Evolutionary conservation across 192 early-diverging fungal species (phyloP).

Genomic region (Piromyces finnis): DNA sequence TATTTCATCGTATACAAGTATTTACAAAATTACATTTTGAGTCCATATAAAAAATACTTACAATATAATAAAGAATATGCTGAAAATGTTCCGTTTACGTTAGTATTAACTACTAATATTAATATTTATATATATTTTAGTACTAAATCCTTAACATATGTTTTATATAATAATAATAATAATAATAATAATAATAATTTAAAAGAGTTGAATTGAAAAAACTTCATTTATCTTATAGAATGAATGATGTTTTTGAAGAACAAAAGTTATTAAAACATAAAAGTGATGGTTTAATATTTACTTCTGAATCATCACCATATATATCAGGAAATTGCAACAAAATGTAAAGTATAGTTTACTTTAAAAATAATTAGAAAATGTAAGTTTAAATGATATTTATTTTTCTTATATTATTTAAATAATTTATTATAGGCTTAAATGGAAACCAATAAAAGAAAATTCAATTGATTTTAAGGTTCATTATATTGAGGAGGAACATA

Average conservation of each 20-base stretch:
- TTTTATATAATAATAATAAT: too few species aligned
- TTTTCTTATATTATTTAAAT: neutral
- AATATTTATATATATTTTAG: neutral
- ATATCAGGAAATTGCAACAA: constrained; percentile 41
- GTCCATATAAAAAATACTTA: neutral
- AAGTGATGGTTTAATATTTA: constrained; percentile 2
- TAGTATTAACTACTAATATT: neutral
- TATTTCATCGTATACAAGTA: neutral
- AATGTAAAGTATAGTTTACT: constrained; percentile 29
- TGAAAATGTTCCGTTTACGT: neutral
- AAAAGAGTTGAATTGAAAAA: constrained; percentile 42
- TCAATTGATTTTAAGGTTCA: constrained; percentile 54
- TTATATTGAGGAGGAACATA: neutral
- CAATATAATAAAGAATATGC: neutral
- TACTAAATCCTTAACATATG: too few species aligned
- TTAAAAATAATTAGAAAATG: too few species aligned
- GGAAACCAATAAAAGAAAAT: constrained; percentile 71
- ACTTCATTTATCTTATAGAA: constrained; percentile 45
- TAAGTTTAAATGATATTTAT: too few species aligned
- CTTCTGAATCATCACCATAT: constrained; percentile 23
- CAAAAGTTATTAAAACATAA: neutral
- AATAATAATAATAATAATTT: too few species aligned
- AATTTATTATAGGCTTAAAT: constrained; percentile 45
- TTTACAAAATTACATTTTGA: neutral
- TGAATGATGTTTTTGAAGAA: constrained; percentile 24